Percentiles rank a stretch among this genome's conserved stretches.
phyloP scores from a whole-genome alignment of 768 basidiomycete genomes.

The Mycena maculata region DNA sequence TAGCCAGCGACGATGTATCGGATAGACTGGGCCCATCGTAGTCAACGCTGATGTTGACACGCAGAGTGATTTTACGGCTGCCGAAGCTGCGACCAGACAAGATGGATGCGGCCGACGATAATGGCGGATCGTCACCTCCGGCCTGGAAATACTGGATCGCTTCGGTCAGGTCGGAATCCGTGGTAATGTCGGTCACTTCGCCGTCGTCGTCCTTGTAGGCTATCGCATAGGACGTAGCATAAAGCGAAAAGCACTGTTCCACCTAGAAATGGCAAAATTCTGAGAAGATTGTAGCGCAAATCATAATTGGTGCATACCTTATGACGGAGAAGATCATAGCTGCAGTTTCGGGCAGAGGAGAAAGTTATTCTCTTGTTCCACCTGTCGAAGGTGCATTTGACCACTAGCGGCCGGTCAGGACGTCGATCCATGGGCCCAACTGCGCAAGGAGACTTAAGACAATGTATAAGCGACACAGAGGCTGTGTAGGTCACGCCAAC shows the following conservation, averaged over 20 bases:
- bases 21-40: conserved; percentile 93
- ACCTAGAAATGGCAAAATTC: conserved; percentile 60
- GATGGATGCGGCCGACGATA: conserved; percentile 80
- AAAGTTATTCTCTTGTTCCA: conserved; percentile 84
- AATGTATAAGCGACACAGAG: conserved; percentile 1
- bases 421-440: conserved; percentile 29
- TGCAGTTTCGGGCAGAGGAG: conserved; percentile 81
- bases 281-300: conserved; percentile 20
- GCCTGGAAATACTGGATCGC: conserved; percentile 89
- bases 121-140: conserved; percentile 76
- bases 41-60: conserved; percentile 82
- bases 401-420: conserved; percentile 79
- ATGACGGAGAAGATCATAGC: conserved; percentile 75
- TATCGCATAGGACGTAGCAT: conserved; percentile 75
- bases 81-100: conserved; percentile 77
- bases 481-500: conserved; percentile 4
- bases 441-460: not conserved
- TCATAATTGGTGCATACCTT: conserved; percentile 63
- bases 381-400: conserved; percentile 86
- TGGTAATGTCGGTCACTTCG: conserved; percentile 75
- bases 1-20: conserved; percentile 86
- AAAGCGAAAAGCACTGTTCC: conserved; percentile 85
- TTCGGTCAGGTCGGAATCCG: conserved; percentile 83
- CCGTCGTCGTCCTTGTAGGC: conserved; percentile 92
- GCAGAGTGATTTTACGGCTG: conserved; percentile 78